phyloP scores from a whole-genome alignment of 2,329 filamentous ascomycete genomes.

The Diaporthe sp. region DNA sequence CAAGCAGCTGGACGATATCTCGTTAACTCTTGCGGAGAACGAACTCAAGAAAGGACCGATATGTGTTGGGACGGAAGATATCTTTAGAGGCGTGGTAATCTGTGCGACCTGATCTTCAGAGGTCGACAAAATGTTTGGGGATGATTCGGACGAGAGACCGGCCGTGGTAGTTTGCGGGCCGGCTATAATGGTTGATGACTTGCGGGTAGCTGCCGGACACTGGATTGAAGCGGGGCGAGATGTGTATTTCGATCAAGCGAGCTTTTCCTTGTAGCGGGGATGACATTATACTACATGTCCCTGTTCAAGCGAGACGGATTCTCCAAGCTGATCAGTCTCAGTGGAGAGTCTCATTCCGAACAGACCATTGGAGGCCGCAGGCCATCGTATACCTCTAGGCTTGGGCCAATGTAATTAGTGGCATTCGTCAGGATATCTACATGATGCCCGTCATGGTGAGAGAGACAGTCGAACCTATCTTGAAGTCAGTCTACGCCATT shows the following conservation, averaged over 20 bases:
- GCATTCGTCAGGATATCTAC: too few relatives aligned
- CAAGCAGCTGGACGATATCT: not conserved
- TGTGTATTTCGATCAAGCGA: constrained; percentile 3
- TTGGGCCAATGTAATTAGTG: too few relatives aligned
- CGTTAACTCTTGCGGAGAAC: not conserved
- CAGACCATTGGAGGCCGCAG: too few relatives aligned
- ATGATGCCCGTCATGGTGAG: too few relatives aligned
- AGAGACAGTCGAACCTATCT: too few relatives aligned
- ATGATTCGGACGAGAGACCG: not conserved
- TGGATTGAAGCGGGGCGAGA: constrained; percentile 8
- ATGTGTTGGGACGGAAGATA: not conserved
- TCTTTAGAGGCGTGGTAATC: not conserved
- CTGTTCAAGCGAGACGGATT: not conserved
- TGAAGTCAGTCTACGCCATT: too few relatives aligned
- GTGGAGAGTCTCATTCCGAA: too few relatives aligned
- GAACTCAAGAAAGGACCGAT: not conserved
- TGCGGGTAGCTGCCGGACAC: not conserved
- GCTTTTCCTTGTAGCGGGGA: constrained; percentile 14
- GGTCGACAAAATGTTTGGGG: not conserved
- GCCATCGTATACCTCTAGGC: too few relatives aligned
- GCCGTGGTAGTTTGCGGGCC: not conserved
- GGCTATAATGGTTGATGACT: not conserved
- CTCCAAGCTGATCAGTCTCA: too few relatives aligned
- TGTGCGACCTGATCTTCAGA: not conserved
- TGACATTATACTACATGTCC: not conserved